Conservation (phyloP, 352 stramenopile species). For the Blastocystis sp. region DNA sequence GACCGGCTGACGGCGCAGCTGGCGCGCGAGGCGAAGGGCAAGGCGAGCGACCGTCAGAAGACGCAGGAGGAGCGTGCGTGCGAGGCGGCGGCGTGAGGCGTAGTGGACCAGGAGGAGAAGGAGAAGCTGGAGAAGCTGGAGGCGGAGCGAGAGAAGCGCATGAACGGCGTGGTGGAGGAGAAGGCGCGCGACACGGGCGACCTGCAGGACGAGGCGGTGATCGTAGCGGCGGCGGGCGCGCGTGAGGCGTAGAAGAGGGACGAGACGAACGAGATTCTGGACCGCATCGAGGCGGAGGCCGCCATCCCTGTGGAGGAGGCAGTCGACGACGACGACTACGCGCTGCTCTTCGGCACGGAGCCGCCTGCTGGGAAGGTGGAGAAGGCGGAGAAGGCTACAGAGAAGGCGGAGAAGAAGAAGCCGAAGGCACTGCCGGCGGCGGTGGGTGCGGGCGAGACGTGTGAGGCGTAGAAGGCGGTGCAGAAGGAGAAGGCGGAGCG, state of each 20-base stretch:
- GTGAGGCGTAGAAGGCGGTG: slow-evolving; percentile 3
- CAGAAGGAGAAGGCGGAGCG: slow-evolving; percentile 62
- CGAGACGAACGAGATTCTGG: neutral
- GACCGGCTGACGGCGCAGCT: slow-evolving; percentile 37
- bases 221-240: neutral
- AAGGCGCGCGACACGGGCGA: slow-evolving; percentile 41
- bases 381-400: slow-evolving; percentile 10
- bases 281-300: slow-evolving; percentile 2
- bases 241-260: slow-evolving; percentile 10
- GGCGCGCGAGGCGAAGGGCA: slow-evolving; percentile 19
- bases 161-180: slow-evolving; percentile 24
- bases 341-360: slow-evolving; percentile 30
- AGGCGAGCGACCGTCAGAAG: slow-evolving; percentile 59
- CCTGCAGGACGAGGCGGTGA: slow-evolving; percentile 51
- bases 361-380: neutral
- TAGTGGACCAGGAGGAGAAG: slow-evolving; percentile 59
- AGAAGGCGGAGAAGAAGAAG: slow-evolving; percentile 11
- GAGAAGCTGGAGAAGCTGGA: slow-evolving; percentile 68
- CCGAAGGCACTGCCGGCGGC: neutral
- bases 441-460: too few species aligned
- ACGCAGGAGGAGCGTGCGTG: slow-evolving; percentile 48
- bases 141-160: slow-evolving; percentile 56
- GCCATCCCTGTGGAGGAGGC: neutral
- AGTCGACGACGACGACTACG: slow-evolving; percentile 43
- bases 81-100: neutral